Conservation (phyloP, 2,329 filamentous ascomycete species). For the Chrysoporthe deuterocubensis region DNA sequence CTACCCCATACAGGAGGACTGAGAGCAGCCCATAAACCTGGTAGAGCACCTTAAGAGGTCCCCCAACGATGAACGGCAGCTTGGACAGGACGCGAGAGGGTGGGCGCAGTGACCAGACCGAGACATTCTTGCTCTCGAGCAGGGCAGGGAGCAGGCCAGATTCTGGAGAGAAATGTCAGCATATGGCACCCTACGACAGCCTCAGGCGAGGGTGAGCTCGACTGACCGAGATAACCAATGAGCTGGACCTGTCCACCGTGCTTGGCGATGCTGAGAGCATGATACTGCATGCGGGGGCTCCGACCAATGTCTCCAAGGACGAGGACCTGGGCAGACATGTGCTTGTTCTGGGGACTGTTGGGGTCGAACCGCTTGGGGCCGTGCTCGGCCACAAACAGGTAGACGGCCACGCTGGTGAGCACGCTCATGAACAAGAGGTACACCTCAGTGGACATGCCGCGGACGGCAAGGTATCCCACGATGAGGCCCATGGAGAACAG, state of each 20-base stretch:
- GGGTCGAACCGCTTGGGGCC: slow-evolving; percentile 39
- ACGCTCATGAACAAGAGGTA: neutral
- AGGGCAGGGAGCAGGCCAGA: slow-evolving; percentile 72
- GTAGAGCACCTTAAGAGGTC: slow-evolving; percentile 83
- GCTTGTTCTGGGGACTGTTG: slow-evolving; percentile 28
- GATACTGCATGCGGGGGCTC: slow-evolving; percentile 98
- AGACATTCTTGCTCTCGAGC: slow-evolving; percentile 67
- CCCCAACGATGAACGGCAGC: slow-evolving; percentile 76
- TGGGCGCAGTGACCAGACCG: slow-evolving; percentile 69
- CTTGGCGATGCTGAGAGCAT: slow-evolving; percentile 88
- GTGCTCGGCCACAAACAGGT: slow-evolving; percentile 33
- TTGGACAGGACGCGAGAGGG: slow-evolving; percentile 71
- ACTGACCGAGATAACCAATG: slow-evolving; percentile 81
- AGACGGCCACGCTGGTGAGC: slow-evolving; percentile 20
- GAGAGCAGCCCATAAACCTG: slow-evolving; percentile 75
- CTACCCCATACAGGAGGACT: slow-evolving; percentile 73
- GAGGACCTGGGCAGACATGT: slow-evolving; percentile 71
- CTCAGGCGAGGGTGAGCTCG: neutral
- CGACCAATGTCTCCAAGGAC: slow-evolving; percentile 94
- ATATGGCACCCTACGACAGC: neutral
- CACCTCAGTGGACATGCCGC: neutral
- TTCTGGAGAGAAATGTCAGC: slow-evolving; percentile 53
- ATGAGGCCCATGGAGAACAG: neutral
- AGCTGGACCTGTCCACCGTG: slow-evolving; percentile 81
- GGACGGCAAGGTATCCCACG: neutral